Evolutionary conservation across 192 early-diverging fungal genomes (phyloP).

Genomic region (Podila epigama): DNA sequence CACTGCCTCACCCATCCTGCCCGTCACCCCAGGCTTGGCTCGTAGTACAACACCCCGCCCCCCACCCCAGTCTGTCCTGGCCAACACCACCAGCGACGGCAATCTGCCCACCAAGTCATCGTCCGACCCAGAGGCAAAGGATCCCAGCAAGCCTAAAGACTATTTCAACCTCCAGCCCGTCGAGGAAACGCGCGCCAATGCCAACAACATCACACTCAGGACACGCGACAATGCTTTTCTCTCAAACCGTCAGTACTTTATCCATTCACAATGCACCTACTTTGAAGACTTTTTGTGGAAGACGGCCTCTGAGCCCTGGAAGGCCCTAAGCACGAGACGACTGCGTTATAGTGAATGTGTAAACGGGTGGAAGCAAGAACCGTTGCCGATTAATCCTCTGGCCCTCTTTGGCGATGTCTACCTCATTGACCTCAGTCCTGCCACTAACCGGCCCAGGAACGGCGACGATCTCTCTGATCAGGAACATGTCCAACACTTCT

Average conservation of each 20-base stretch:
- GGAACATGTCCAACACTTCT: constrained; percentile 21
- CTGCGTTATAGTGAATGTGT: constrained; percentile 29
- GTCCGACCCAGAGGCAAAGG: constrained; percentile 6
- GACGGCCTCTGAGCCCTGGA: constrained; percentile 29
- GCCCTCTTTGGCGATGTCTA: constrained; percentile 38
- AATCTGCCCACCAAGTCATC: constrained; percentile 11
- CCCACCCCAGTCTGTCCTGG: neutral
- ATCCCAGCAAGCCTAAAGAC: constrained; percentile 23
- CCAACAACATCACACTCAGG: constrained; percentile 47
- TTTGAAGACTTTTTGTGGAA: constrained; percentile 50
- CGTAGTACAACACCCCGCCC: constrained; percentile 32
- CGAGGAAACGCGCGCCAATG: constrained; percentile 43
- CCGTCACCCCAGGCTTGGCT: constrained; percentile 40
- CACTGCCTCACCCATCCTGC: constrained; percentile 24
- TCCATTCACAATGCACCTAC: constrained; percentile 43
- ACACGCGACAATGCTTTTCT: constrained; percentile 47
- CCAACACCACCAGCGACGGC: neutral
- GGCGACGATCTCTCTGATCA: constrained; percentile 26
- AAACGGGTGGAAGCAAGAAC: constrained; percentile 25
- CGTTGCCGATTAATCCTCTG: constrained; percentile 11
- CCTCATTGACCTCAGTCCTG: constrained; percentile 41
- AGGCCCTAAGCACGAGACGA: constrained; percentile 14
- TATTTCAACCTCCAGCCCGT: constrained; percentile 37
- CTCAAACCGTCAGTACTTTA: constrained; percentile 37
- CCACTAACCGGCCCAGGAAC: constrained; percentile 18